phyloP scores from a whole-genome alignment of 352 stramenopile species.

The Aphanomyces cochlioides region DNA sequence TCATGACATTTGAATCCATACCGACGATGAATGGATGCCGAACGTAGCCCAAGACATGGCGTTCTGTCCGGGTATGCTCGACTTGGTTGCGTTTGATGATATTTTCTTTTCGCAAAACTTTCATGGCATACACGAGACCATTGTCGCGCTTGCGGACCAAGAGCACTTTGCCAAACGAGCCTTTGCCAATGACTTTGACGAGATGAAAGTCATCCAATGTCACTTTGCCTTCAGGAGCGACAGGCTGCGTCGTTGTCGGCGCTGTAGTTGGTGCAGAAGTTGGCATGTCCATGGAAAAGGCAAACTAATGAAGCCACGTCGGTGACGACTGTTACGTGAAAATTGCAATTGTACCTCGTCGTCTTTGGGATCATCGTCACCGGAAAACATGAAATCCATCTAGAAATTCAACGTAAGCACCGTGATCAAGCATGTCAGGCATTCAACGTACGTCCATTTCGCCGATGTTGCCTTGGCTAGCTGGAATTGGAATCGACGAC shows the following conservation, averaged over 20 bases:
- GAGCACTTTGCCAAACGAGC: slow-evolving; percentile 95
- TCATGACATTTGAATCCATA: neutral
- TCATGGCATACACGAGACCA: slow-evolving; percentile 96
- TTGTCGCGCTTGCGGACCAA: slow-evolving; percentile 92
- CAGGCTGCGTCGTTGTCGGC: neutral
- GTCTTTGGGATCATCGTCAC: slow-evolving; percentile 55
- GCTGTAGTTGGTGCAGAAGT: slow-evolving; percentile 1
- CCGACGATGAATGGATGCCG: slow-evolving; percentile 98
- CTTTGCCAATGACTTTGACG: slow-evolving; percentile 96
- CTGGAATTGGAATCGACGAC: neutral
- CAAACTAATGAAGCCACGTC: too few relatives aligned
- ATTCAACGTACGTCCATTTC: slow-evolving; percentile 58
- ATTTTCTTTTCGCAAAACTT: slow-evolving; percentile 98
- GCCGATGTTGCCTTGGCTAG: slow-evolving; percentile 56
- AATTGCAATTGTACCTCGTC: slow-evolving; percentile 33
- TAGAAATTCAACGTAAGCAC: slow-evolving; percentile 10
- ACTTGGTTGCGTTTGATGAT: slow-evolving; percentile 99
- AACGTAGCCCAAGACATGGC: slow-evolving; percentile 95
- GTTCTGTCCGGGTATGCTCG: slow-evolving; percentile 98
- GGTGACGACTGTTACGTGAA: too few relatives aligned
- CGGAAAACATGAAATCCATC: slow-evolving; percentile 71
- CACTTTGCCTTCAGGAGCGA: slow-evolving; percentile 61
- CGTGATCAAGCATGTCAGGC: too few relatives aligned
- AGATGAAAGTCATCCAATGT: slow-evolving; percentile 92
- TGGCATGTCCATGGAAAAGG: too few relatives aligned